Base-by-base conservation (phyloP, 1,284 basidiomycete genomes). In the Bjerkandera adusta region DNA sequence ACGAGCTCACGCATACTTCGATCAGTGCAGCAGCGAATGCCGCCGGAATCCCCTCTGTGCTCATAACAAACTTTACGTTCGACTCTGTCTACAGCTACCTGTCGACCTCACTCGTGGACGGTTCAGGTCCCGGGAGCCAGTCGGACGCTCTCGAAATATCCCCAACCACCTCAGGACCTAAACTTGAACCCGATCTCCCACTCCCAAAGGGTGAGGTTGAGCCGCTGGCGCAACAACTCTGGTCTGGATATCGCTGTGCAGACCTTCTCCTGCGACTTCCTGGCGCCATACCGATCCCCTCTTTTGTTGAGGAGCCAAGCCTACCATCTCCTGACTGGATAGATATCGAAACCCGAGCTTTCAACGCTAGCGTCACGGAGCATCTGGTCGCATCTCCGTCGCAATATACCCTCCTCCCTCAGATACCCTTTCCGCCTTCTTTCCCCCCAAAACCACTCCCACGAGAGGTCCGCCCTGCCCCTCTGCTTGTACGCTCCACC, bases 21-120 rank as follows among this genome's bases (percentile, higher is more conserved):
- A 16, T 45, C 55, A 89, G 87, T 59, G 72, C 84, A 40, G 85
- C 86, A 1, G 87, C 85, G 2, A 77, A 81, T 49, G 61, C 68
- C 26, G 77, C 79, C 0, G 72, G 75, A 0, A 71, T 89, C 21
- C 86, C 86, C 1, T 83, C 83, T 1, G 71, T 82, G 37, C 68
- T 90, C 13, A 75, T 89, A 51, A 88, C 85, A 43, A 89, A 89
- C 66, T 90, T 90, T 61, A 85, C 85, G 0, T 90, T 89, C 61
- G 85, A 89, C 63, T 85, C 86, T 0, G 85, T 89, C 8, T 90
- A 85, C 60, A 87, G 84, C 53, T 89, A 83, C 53, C 78, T 89
- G 16, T 76, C 81, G 2, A 78, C 79, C 0, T 61, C 70, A 3
- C 60, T 76, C 33, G 57, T 73, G 12, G 71, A 76, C 50, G 55